Percentiles rank a stretch among this genome's conserved stretches.
phyloP scores from a whole-genome alignment of 106 monocot species.

The Triglochin maritima region DNA sequence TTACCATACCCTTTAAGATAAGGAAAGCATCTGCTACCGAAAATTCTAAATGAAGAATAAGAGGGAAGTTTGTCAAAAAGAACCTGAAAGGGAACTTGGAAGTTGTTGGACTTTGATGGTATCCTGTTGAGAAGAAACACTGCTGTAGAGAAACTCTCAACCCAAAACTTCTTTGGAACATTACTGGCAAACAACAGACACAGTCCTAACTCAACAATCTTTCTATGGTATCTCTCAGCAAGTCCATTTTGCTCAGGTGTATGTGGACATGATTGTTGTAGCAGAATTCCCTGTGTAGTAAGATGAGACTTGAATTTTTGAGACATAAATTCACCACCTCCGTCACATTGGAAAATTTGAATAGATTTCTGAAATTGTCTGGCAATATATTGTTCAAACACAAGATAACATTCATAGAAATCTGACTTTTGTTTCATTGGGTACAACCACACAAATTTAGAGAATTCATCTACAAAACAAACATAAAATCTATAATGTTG shows the following conservation, averaged over 20 bases:
- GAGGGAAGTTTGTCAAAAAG: neutral
- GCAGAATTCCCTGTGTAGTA: neutral
- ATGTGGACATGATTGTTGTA: slow-evolving; percentile 3
- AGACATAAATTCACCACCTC: neutral
- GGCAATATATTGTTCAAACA: neutral
- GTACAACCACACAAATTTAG: slow-evolving; percentile 3
- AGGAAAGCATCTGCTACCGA: slow-evolving; percentile 3
- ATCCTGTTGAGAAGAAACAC: slow-evolving; percentile 5
- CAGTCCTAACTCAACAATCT: neutral
- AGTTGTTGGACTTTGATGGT: neutral
- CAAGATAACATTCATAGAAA: neutral
- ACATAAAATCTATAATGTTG: too few relatives aligned
- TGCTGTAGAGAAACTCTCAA: neutral
- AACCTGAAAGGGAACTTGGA: neutral
- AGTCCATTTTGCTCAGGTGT: slow-evolving; percentile 6
- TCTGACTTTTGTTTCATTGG: neutral
- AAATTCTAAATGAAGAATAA: neutral
- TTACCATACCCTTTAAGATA: neutral
- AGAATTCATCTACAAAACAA: neutral
- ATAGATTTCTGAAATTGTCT: neutral
- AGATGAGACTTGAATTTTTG: neutral
- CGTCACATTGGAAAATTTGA: neutral
- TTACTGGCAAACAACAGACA: neutral
- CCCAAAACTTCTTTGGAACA: neutral
- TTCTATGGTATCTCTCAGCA: slow-evolving; percentile 5